These are phyloP conservation scores for Nakazawaea holstii DNA, from an alignment of 805 yeast genomes.

Conservation along the genomic window DNA sequence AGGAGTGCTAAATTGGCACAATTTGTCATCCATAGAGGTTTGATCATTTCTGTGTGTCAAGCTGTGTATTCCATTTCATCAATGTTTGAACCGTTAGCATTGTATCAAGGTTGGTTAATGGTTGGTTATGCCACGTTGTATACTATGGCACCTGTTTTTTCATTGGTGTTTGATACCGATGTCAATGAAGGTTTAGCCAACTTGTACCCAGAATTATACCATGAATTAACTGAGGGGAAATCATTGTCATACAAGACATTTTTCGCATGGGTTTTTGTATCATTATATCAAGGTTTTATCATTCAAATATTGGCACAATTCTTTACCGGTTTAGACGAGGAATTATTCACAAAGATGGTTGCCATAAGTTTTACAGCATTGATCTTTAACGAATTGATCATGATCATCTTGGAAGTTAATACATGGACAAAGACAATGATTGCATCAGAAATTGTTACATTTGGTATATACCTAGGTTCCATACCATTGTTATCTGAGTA, in stretches of 20 bases:
- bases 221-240: conserved; percentile 83
- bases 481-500: conserved; percentile 87
- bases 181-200: conserved; percentile 85
- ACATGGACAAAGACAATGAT: conserved; percentile 87
- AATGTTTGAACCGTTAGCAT: conserved; percentile 85
- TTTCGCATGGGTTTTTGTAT: conserved; percentile 84
- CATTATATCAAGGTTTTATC: conserved; percentile 85
- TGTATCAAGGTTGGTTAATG: conserved; percentile 96
- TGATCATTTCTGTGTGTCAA: conserved; percentile 90
- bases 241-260: conserved; percentile 84
- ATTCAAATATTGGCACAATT: conserved; percentile 80
- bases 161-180: conserved; percentile 85
- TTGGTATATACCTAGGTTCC: conserved; percentile 60
- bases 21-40: conserved; percentile 94
- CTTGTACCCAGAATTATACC: conserved; percentile 90
- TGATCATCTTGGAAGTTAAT: conserved; percentile 90
- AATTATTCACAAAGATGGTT: conserved; percentile 69
- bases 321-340: conserved; percentile 56
- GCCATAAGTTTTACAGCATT: conserved; percentile 77
- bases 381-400: conserved; percentile 77
- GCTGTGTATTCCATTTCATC: conserved; percentile 88
- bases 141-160: conserved; percentile 98
- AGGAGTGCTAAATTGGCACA: conserved; percentile 93
- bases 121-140: conserved; percentile 97
- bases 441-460: conserved; percentile 64